Base-by-base conservation (phyloP, 345 rosid genomes). In the Arabidopsis suecica region DNA sequence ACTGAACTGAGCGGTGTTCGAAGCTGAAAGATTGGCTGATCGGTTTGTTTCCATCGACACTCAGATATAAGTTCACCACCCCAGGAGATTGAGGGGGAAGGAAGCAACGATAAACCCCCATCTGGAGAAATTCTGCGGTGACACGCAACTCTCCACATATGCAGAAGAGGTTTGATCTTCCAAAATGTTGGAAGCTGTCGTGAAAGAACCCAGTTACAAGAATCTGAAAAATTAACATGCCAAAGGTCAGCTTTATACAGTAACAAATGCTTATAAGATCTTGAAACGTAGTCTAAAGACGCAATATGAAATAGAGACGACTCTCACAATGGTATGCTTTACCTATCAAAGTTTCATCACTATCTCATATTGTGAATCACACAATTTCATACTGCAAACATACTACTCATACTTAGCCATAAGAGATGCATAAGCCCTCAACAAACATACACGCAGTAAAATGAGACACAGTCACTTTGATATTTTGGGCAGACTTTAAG, bases 71-170 rank as follows among this genome's bases (percentile, higher is more conserved):
- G 77, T 81, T 85, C 40, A 87, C 90, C 8, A 83, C 18, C 59
- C 98, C 99, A 69, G 96, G 90, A 56, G 88, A 75, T 63, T 87
- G 91, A 25, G 89, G 88, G 7, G 88, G 78, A 73, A 95, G 51
- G 22, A 84, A 84, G 81, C 97, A 92, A 62, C 97, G 88, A 73
- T 92, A 95, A 23, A 90, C 97, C 66, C 97, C 99, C 75, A 55
- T 68, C 81, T 90, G 96, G 61, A 92, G 80, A 79, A 82, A 68
- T 65, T 90, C 96, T 13, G 85, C 87, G 36, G 80, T 86, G 74
- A 84, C 79, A 79, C 82, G 77, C 55, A 78, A 57, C 47, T 89
- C 93, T 49, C 97, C 99, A 38, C 96, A 88, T 41, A 95, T 80
- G 82, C 93, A 95, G 69, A 80, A 79, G 70, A 92, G 76, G 65